Evolutionary conservation across 495 filamentous ascomycete species (phyloP), one percentile per base, ranked within the genome.

Genomic region (Xylaria castorea): DNA sequence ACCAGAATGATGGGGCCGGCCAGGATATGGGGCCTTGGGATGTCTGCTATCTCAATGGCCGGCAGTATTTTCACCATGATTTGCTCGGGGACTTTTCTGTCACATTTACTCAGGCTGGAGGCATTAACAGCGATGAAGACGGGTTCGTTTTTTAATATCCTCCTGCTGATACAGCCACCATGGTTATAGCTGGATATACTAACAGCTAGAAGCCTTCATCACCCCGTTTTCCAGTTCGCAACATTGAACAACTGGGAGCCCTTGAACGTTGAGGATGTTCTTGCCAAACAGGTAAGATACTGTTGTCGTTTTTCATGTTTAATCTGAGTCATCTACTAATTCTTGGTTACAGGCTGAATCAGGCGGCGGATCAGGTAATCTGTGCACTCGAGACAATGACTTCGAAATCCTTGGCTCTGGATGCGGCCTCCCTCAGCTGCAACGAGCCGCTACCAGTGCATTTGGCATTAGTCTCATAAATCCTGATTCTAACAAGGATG

Each of bases 241-340:
- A n/a, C 48, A 51, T 25, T 51, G 48, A 51, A 51, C n/a, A 51
- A 51, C n/a, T 51, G 48, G 48, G 48, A 51, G 48, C 48, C 48
- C n/a, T 25, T 51, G 48, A 51, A 51, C n/a, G 48, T 51, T 9
- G 48, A 51, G n/a, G 48, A 51, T 51, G 48, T 51, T 51, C 48
- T 51, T 8, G 48, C 48, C 16, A 51, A 51, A 25, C 48, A 51
- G n/a, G 48, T 51, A 51, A 1, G 48, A 51, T 51, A 22, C n/a
- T 25, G 8, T 25, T 25, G n/a, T 11, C 1, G n/a, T 25, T 7
- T 25, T 3, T 51, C n/a, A 25, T 51, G 11, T 22, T 25, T 7
- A 22, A 25, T 51, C 48, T 7, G n/a, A 8, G n/a, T 5, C 7
- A 51, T 51, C 48, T 51, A 14, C 48, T 51, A 22, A 51, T 50